Conservation (phyloP, 768 basidiomycete species). For the Lactarius tabidus region DNA sequence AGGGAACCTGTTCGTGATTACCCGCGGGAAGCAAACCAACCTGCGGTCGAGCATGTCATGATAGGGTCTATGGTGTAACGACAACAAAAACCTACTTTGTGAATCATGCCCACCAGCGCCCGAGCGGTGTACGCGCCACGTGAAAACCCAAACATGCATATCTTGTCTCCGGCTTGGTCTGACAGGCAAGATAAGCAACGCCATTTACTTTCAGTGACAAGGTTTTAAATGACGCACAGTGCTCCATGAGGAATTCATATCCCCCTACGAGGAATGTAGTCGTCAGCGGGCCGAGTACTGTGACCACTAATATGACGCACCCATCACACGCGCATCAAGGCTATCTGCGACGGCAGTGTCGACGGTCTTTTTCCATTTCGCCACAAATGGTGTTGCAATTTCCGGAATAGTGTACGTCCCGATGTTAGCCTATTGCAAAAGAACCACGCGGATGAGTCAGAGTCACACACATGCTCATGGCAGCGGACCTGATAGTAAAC, state of each 20-base stretch:
- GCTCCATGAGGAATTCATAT: conserved; percentile 77
- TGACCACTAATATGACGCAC: conserved; percentile 32
- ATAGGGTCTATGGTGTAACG: not conserved
- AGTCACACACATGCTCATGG: not conserved
- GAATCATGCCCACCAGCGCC: conserved; percentile 71
- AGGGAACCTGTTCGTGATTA: conserved; percentile 74
- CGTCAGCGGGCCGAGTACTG: not conserved
- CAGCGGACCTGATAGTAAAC: conserved; percentile 66
- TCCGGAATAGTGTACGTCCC: conserved; percentile 66
- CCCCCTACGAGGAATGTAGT: conserved; percentile 43
- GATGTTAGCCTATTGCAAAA: conserved; percentile 57
- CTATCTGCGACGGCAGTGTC: conserved; percentile 61
- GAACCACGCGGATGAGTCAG: not conserved
- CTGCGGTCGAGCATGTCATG: conserved; percentile 31
- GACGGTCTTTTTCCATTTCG: conserved; percentile 50
- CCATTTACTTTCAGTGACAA: not conserved
- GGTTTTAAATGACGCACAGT: conserved; percentile 42
- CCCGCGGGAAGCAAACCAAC: conserved; percentile 65
- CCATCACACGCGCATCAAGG: conserved; percentile 67
- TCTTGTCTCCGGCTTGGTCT: conserved; percentile 70
- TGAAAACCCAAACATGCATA: conserved; percentile 79
- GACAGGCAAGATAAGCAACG: not conserved
- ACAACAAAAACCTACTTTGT: conserved; percentile 42
- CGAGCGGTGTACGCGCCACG: conserved; percentile 70
- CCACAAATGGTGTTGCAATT: conserved; percentile 54